Base-by-base conservation (phyloP, 352 stramenopile species). In the Pythium phragmitis region DNA sequence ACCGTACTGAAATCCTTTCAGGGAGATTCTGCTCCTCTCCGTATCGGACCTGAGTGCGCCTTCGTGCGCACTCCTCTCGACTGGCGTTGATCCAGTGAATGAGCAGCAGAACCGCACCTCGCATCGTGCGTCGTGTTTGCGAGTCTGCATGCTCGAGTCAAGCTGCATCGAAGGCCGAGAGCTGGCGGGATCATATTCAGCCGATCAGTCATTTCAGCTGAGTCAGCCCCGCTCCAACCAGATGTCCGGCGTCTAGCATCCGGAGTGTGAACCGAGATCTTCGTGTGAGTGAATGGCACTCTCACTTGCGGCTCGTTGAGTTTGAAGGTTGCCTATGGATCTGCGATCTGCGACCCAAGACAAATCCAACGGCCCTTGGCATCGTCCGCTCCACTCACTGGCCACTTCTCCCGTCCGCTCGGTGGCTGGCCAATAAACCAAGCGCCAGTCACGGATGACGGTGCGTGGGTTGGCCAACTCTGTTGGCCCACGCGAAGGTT, bases 401-500 rank as follows among this genome's bases (percentile, higher is more conserved):
- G 34, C 50, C 52, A 46, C 30, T 3, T 47, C 52, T 59, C 52
- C 37, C 52, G 36, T 52, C 56, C 39, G 45, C 45, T 41, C n/a
- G 26, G n/a, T 14, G 50, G 41, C 36, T 57, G 56, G 26, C 56
- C 45, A 55, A 16, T 43, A 47, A 55, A 48, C 7, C 43, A 63
- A 54, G 48, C 19, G 37, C 46, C 21, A 57, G 34, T 19, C 23
- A n/a, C 13, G 39, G 39, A 14, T 46, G 39, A 46, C 39, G 39
- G 9, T 19, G 39, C 2, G 39, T 46, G 47, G 42, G 26, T 28
- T 37, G n/a, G 42, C 9, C 26, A 33, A 57, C 39, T 39, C 46
- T 43, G 26, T 28, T 37, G n/a, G 42, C 6, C 26, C 46, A 57
- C 39, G 34, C 47, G 47, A 64, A 64, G 16, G 47, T 64, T 64